phyloP scores from a whole-genome alignment of 1,284 basidiomycete species.

The Papiliotrema nemorosa region DNA sequence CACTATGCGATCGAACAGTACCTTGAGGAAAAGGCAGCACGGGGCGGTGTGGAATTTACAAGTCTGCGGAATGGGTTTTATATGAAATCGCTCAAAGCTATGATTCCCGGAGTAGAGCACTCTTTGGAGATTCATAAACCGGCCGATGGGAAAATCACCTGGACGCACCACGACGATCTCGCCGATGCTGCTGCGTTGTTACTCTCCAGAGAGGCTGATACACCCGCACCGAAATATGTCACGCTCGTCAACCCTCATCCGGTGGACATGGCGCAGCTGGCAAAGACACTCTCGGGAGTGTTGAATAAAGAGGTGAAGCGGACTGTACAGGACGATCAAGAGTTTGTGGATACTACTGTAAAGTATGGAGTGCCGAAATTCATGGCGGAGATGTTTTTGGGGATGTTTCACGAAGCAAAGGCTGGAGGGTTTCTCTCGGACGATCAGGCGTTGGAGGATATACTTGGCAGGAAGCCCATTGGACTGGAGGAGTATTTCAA shows the following conservation, averaged over 20 bases:
- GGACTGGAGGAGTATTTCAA: neutral
- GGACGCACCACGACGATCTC: constrained; percentile 11
- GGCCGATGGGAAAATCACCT: constrained; percentile 12
- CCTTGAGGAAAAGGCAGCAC: constrained; percentile 22
- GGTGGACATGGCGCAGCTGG: neutral
- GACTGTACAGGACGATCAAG: neutral
- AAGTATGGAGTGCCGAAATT: neutral
- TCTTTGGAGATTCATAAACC: constrained; percentile 3
- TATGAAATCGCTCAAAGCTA: constrained; percentile 22
- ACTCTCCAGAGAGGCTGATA: neutral
- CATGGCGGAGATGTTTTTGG: constrained; percentile 1
- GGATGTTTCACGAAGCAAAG: neutral
- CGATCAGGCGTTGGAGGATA: neutral
- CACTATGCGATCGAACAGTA: constrained; percentile 49
- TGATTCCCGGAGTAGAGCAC: neutral
- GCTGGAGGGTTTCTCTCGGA: neutral
- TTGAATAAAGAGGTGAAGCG: neutral
- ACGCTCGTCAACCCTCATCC: neutral
- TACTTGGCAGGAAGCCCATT: neutral
- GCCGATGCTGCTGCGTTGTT: constrained; percentile 8
- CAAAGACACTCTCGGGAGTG: neutral
- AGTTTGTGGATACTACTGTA: neutral
- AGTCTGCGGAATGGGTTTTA: constrained; percentile 51
- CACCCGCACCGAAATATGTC: neutral
- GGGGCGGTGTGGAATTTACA: constrained; percentile 47